Conservation (phyloP, 2,329 filamentous ascomycete genomes). For the Fusarium palustre region DNA sequence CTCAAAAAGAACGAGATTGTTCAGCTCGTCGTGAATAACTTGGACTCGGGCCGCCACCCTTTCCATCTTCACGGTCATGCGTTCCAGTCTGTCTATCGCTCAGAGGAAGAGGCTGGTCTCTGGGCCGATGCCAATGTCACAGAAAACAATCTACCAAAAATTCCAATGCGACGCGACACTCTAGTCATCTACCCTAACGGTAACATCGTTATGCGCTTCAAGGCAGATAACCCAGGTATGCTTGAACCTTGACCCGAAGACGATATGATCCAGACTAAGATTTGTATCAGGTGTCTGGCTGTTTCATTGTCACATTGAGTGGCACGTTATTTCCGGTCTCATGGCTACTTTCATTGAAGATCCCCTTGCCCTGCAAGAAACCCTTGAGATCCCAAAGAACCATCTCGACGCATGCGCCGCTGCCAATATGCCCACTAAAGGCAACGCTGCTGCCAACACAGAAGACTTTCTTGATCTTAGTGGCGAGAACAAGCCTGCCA, state of each 20-base stretch:
- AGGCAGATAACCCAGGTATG: constrained; percentile 72
- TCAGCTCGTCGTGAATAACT: constrained; percentile 80
- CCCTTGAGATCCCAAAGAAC: constrained; percentile 68
- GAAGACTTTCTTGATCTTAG: constrained; percentile 70
- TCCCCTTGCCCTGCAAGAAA: constrained; percentile 71
- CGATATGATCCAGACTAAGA: background rate
- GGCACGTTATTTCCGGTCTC: constrained; percentile 76
- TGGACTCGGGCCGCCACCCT: constrained; percentile 76
- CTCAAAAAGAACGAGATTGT: constrained; percentile 75
- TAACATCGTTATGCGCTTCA: constrained; percentile 76
- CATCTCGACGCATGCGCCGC: constrained; percentile 69
- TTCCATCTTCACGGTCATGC: constrained; percentile 84
- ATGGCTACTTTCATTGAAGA: constrained; percentile 73
- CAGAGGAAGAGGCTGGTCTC: constrained; percentile 66
- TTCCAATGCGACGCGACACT: constrained; percentile 77
- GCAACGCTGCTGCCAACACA: constrained; percentile 82
- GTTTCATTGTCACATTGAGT: constrained; percentile 86
- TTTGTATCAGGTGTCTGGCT: constrained; percentile 67
- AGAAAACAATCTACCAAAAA: constrained; percentile 61
- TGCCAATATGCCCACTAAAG: constrained; percentile 62
- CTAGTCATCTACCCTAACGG: constrained; percentile 73
- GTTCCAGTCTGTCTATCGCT: constrained; percentile 76
- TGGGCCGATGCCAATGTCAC: constrained; percentile 59
- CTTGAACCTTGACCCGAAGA: background rate
- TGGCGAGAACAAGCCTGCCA: constrained; percentile 68